Conservation (phyloP, 495 filamentous ascomycete genomes). For the Cenococcum geophilum region DNA sequence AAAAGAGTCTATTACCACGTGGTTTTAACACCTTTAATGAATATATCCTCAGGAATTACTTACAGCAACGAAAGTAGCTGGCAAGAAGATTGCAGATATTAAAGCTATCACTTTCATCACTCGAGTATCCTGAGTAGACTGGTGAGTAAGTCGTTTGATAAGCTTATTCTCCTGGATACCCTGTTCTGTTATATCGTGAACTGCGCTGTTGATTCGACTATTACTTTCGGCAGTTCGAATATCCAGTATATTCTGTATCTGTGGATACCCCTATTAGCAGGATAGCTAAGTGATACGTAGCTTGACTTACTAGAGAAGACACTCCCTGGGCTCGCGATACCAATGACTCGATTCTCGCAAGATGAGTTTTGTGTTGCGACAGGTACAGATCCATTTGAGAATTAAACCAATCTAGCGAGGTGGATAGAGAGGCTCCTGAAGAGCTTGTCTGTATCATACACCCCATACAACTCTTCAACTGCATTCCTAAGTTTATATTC, state of each 20-base stretch:
- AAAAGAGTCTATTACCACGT: neutral
- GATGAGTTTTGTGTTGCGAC: neutral
- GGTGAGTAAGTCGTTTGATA: neutral
- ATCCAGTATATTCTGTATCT: slow-evolving; percentile 1
- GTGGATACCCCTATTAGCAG: neutral
- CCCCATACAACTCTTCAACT: neutral
- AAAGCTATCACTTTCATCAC: neutral
- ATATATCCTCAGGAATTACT: neutral
- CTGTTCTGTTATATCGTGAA: slow-evolving; percentile 1
- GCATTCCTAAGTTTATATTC: neutral
- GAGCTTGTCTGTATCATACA: neutral
- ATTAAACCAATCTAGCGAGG: neutral
- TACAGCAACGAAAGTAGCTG: neutral
- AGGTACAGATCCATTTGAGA: neutral
- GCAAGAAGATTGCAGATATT: neutral
- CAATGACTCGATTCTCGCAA: neutral
- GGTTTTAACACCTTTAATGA: neutral
- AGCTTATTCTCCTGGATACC: neutral
- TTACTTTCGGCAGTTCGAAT: neutral
- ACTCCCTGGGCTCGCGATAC: neutral
- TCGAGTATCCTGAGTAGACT: neutral
- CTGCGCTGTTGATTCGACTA: neutral
- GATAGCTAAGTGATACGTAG: neutral
- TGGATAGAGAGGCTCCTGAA: neutral
- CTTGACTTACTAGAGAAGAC: neutral